A percentile compares a stretch with the other conserved stretches of the same genome.
These are phyloP conservation scores for Striga hermonthica DNA, from an alignment of 305 asterid species.

Conservation along the genomic window DNA sequence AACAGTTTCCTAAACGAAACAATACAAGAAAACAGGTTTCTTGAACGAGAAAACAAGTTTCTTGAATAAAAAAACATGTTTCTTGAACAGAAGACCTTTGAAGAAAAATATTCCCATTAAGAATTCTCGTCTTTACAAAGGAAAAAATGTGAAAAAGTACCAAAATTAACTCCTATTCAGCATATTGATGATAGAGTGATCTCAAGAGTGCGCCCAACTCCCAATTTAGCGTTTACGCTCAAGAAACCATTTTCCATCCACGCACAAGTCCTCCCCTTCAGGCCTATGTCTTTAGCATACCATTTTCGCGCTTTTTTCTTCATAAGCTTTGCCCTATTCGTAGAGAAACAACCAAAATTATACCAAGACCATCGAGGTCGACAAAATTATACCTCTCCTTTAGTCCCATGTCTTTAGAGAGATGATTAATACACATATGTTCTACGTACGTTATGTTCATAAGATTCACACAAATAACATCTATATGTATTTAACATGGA, in stretches of 20 bases:
- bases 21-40: too few relatives aligned
- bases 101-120: too few relatives aligned
- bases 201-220: slow-evolving; percentile 88
- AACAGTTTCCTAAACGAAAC: too few relatives aligned
- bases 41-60: too few relatives aligned
- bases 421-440: not conserved
- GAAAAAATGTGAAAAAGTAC: too few relatives aligned
- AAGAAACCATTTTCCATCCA: slow-evolving; percentile 92
- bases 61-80: too few relatives aligned
- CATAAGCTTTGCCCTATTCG: slow-evolving; percentile 68
- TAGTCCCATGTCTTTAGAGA: not conserved
- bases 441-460: not conserved
- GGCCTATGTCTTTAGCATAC: slow-evolving; percentile 72
- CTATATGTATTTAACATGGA: too few relatives aligned
- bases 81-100: too few relatives aligned
- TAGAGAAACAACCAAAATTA: not conserved
- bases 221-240: slow-evolving; percentile 70
- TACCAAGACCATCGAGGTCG: too few relatives aligned
- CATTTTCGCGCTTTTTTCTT: slow-evolving; percentile 63
- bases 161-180: slow-evolving; percentile 88
- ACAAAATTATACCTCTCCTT: too few relatives aligned
- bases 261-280: slow-evolving; percentile 65
- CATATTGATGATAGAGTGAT: slow-evolving; percentile 86
- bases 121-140: too few relatives aligned
- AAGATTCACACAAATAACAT: not conserved